These are phyloP conservation scores for Globisporangium echinulatum DNA, from an alignment of 352 stramenopile species.

Conservation along the genomic window DNA sequence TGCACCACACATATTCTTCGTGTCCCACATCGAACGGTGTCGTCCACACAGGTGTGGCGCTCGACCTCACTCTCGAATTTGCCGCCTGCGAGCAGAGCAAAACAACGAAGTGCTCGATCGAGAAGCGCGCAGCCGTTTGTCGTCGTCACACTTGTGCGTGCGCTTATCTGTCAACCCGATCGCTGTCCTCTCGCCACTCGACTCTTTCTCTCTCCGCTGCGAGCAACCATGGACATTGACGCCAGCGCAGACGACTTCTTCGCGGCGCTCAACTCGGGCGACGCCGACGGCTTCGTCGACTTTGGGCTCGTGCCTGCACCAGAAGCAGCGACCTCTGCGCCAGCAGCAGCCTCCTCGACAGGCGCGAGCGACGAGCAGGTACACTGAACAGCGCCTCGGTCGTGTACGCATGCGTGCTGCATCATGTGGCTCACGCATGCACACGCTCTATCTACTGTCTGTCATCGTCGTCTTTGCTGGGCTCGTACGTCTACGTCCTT, in stretches of 20 bases:
- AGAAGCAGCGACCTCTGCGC: conserved; percentile 5
- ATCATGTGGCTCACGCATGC: background rate
- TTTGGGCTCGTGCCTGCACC: conserved; percentile 30
- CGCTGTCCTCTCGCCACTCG: too few species aligned
- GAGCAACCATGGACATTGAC: conserved; percentile 59
- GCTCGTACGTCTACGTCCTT: background rate
- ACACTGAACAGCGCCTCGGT: background rate
- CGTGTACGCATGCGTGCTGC: too few species aligned
- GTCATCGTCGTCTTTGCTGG: background rate
- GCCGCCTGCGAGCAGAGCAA: too few species aligned
- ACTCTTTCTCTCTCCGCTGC: too few species aligned
- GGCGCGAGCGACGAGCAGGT: conserved; percentile 15
- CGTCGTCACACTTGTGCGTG: too few species aligned
- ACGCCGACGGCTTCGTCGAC: conserved; percentile 47
- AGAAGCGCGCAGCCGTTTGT: too few species aligned
- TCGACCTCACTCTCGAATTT: too few species aligned
- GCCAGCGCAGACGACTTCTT: conserved; percentile 80
- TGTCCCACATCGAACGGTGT: too few species aligned
- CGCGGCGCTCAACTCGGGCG: conserved; percentile 61
- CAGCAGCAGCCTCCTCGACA: background rate
- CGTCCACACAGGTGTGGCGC: too few species aligned
- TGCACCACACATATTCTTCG: too few species aligned
- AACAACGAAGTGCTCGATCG: too few species aligned
- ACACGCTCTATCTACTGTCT: background rate
- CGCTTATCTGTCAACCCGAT: too few species aligned